Base-by-base conservation (phyloP, 208 protist species). In the Phytomonas sp. region DNA sequence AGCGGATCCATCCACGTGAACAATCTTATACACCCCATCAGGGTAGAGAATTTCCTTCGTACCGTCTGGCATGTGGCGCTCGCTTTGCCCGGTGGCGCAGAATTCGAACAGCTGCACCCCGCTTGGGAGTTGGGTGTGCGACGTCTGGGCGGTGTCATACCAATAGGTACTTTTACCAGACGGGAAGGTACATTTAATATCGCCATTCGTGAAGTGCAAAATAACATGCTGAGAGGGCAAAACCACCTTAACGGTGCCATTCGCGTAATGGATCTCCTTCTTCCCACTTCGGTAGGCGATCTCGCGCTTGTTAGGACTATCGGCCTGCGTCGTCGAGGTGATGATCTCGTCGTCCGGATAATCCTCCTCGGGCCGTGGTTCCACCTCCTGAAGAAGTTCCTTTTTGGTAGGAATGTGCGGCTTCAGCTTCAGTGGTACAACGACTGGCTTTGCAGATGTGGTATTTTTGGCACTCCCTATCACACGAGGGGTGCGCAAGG, bases 21-120 rank as follows among this genome's bases (percentile, higher is more conserved):
- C 86, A 4, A 92, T 68, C 73, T 97, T 98, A 73, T 88, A 91
- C 28, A 95, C 95, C 61, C 90, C 89, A 64, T 98, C 94, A 0
- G 92, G 91, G 71, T 97, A 98, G n/a, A 95, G 68, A 62, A 98
- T 97, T 62, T 96, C 89, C 78, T 97, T 98, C 17, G 76, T 87
- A n/a, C 94, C 92, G 64, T 95, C 83, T 8, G 93, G 81, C 37
- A 85, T 69, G 74, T 97, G 94, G 30, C 86, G 83, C 73, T 98
- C 96, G 32, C 85, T 84, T 74, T 98, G 96, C 23, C 82, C 81
- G 6, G 96, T 93, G 13, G 84, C 71, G 37, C 89, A 81, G 78
- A 97, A 98, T 74, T 94, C 82, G 74, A 95, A 97, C 15, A 94
- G 73, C 77, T 97, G 89, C 36, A 91, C 72, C 13, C 94, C 94